Evolutionary conservation across 352 stramenopile genomes (phyloP).

Genomic region (Globisporangium canariense): DNA sequence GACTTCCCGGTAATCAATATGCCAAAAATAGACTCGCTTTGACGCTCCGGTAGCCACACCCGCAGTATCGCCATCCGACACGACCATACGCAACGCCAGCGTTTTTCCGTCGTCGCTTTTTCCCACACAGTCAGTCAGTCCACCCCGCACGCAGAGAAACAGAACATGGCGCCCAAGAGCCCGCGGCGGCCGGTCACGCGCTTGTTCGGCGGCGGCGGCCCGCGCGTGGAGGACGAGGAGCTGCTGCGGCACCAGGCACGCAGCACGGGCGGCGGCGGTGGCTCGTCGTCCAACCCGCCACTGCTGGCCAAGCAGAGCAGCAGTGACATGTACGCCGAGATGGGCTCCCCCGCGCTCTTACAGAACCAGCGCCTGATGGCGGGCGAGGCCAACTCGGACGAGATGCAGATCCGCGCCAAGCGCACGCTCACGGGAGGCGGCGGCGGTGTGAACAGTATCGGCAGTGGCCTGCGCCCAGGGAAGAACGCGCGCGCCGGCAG

Average conservation of each 20-base stretch:
- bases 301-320: slow-evolving; percentile 18
- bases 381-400: slow-evolving; percentile 15
- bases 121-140: not conserved
- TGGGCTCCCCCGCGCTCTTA: slow-evolving; percentile 24
- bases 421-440: slow-evolving; percentile 13
- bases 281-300: slow-evolving; percentile 5
- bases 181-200: slow-evolving; percentile 26
- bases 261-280: slow-evolving; percentile 24
- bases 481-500: slow-evolving; percentile 1
- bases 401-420: slow-evolving; percentile 16
- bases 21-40: not conserved
- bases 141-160: not conserved
- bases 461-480: not conserved
- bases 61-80: too few relatives aligned
- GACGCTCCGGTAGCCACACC: not conserved
- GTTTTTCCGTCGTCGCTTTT: not conserved
- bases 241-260: slow-evolving; percentile 30
- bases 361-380: slow-evolving; percentile 18
- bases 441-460: too few relatives aligned
- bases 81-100: not conserved
- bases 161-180: slow-evolving; percentile 20
- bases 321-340: slow-evolving; percentile 28
- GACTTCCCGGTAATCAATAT: not conserved
- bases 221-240: slow-evolving; percentile 50
- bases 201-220: slow-evolving; percentile 47